phyloP scores from a whole-genome alignment of 2,329 filamentous ascomycete species.

The Cladosporium sp. region DNA sequence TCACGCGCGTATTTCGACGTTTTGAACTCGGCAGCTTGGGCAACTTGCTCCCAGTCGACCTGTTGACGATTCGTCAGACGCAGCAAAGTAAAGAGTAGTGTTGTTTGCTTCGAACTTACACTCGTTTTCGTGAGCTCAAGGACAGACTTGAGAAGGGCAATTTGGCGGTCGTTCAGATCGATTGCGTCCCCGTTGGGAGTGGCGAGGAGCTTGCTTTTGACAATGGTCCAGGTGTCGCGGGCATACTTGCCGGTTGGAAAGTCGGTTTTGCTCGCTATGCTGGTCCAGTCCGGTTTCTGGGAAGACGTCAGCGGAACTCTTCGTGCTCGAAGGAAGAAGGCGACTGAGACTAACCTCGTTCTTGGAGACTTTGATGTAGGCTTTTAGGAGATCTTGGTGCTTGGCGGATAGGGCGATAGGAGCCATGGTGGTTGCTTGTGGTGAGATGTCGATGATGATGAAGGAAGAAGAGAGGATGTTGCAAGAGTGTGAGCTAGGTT shows the following conservation, averaged over 20 bases:
- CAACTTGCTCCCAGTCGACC: constrained; percentile 22
- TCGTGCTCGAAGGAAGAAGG: no score
- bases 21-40: constrained; percentile 15
- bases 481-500: no score
- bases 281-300: constrained; percentile 2
- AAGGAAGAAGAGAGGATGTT: no score
- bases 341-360: not conserved
- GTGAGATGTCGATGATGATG: no score
- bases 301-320: not conserved
- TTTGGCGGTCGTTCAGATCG: constrained; percentile 19
- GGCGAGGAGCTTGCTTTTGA: constrained; percentile 12
- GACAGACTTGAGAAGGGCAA: constrained; percentile 19
- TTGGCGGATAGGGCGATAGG: not conserved
- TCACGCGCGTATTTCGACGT: constrained; percentile 22
- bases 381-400: constrained; percentile 11
- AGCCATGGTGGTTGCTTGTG: constrained; percentile 1
- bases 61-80: not conserved
- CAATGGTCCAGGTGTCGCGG: constrained; percentile 11
- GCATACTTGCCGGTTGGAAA: constrained; percentile 14
- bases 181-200: constrained; percentile 4
- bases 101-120: constrained; percentile 10
- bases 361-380: constrained; percentile 3
- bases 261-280: constrained; percentile 10
- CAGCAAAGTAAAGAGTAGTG: not conserved
- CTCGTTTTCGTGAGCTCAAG: constrained; percentile 18